Evolutionary conservation across 2,329 filamentous ascomycete genomes (phyloP).

Genomic region (Exophiala alcalophila): DNA sequence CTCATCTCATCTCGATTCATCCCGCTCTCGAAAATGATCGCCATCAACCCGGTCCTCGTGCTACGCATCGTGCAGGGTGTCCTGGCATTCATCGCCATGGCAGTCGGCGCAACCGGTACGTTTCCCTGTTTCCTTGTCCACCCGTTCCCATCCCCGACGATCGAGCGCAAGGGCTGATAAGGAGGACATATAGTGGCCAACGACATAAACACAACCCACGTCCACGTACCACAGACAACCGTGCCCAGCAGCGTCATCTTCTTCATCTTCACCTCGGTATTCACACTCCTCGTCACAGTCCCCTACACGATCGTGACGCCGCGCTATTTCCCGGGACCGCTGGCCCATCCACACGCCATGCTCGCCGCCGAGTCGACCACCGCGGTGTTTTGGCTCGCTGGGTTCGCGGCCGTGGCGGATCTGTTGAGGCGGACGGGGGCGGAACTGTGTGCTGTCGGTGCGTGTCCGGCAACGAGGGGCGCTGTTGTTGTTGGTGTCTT

Average conservation of each 20-base stretch:
- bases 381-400: slow-evolving; percentile 86
- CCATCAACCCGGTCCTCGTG: slow-evolving; percentile 57
- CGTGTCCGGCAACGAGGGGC: slow-evolving; percentile 59
- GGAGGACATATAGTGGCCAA: slow-evolving; percentile 9
- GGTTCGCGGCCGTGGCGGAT: slow-evolving; percentile 69
- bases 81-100: slow-evolving; percentile 71
- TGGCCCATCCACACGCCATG: slow-evolving; percentile 64
- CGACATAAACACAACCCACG: slow-evolving; percentile 16
- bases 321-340: slow-evolving; percentile 55
- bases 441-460: slow-evolving; percentile 51
- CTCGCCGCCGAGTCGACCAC: slow-evolving; percentile 68
- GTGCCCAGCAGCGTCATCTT: slow-evolving; percentile 65
- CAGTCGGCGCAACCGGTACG: slow-evolving; percentile 62
- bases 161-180: too few relatives aligned
- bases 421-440: slow-evolving; percentile 59
- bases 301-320: slow-evolving; percentile 68
- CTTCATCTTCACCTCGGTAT: slow-evolving; percentile 74
- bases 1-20: neutral
- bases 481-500: slow-evolving; percentile 49
- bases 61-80: slow-evolving; percentile 65
- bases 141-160: neutral
- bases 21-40: slow-evolving; percentile 39
- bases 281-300: slow-evolving; percentile 68
- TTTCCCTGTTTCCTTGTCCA: neutral
- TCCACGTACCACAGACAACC: slow-evolving; percentile 1